Evolutionary conservation across 163 green algal species (phyloP).

Genomic region (Chlamydomonas reinhardtii): DNA sequence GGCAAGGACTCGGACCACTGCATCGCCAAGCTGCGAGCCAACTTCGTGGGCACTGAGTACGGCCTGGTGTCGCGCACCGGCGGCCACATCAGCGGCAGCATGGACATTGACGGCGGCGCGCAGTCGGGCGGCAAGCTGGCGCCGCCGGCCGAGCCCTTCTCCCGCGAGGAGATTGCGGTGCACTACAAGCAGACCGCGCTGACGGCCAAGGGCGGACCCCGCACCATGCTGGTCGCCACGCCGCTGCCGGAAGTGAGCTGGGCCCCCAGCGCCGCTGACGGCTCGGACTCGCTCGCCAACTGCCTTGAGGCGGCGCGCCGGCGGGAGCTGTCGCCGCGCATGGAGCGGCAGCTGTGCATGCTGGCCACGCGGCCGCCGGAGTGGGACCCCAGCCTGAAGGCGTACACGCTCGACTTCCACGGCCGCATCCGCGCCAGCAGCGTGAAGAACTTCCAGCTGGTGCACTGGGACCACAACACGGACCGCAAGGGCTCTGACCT

Average conservation of each 20-base stretch:
- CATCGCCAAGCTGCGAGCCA: slow-evolving; percentile 85
- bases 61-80: background rate
- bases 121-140: background rate
- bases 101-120: slow-evolving; percentile 7
- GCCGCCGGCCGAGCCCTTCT: background rate
- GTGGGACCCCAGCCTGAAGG: slow-evolving; percentile 79
- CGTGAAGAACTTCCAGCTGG: slow-evolving; percentile 95
- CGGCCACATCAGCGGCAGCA: no score
- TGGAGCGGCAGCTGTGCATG: slow-evolving; percentile 72
- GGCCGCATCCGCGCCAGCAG: slow-evolving; percentile 80
- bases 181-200: slow-evolving; percentile 64
- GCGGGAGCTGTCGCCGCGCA: slow-evolving; percentile 53
- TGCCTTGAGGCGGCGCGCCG: slow-evolving; percentile 56
- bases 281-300: slow-evolving; percentile 47
- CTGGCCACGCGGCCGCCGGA: slow-evolving; percentile 84
- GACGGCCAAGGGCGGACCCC: slow-evolving; percentile 51
- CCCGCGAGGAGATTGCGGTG: slow-evolving; percentile 57
- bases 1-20: slow-evolving; percentile 67
- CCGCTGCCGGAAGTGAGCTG: slow-evolving; percentile 55
- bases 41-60: slow-evolving; percentile 95
- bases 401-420: slow-evolving; percentile 93
- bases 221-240: slow-evolving; percentile 56
- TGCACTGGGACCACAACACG: slow-evolving; percentile 74
- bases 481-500: slow-evolving; percentile 59
- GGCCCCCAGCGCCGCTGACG: background rate